Conservation (phyloP, 1,284 basidiomycete species). For the Sporisorium graminicola region DNA sequence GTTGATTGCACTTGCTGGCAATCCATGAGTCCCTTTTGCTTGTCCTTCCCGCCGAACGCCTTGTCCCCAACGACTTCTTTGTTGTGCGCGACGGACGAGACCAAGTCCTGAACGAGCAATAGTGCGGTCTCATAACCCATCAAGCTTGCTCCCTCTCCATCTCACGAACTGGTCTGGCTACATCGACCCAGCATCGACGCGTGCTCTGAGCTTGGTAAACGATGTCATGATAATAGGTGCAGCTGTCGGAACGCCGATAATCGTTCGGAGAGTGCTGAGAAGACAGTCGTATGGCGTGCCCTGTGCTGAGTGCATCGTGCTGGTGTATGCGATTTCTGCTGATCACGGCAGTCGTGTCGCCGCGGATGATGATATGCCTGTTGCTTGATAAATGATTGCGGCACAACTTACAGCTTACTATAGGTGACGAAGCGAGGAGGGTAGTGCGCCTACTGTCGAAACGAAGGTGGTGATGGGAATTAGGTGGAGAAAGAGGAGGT, state of each 20-base stretch:
- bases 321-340: background rate
- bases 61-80: background rate
- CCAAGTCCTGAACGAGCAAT: background rate
- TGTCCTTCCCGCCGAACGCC: background rate
- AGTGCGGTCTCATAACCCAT: background rate
- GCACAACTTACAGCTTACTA: slow-evolving; percentile 44
- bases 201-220: background rate
- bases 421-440: slow-evolving; percentile 9
- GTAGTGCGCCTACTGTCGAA: slow-evolving; percentile 16
- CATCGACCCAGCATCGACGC: background rate
- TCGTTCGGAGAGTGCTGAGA: background rate
- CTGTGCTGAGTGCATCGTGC: background rate
- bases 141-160: background rate
- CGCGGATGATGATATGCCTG: background rate
- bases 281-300: background rate
- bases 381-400: background rate
- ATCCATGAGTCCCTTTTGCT: background rate
- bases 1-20: background rate
- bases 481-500: slow-evolving; percentile 19
- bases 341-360: background rate
- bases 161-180: background rate
- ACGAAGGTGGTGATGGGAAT: slow-evolving; percentile 31
- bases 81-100: background rate
- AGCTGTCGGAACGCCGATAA: background rate
- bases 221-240: background rate